Evolutionary conservation across 116 monocot species (phyloP).

Genomic region (Posidonia oceanica): DNA sequence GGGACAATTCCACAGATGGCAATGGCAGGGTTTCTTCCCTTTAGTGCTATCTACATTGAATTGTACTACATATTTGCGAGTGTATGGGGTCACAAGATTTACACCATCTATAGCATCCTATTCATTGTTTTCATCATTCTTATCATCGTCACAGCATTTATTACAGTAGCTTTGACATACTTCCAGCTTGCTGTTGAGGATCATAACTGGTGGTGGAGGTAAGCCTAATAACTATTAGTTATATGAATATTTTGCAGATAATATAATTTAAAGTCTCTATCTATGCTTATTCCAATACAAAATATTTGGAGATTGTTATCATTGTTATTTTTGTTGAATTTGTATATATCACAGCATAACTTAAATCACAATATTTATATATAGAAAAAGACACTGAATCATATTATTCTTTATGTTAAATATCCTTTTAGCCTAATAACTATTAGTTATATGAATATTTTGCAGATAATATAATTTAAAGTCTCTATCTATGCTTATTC

Average conservation of each 20-base stretch:
- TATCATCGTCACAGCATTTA: conserved; percentile 60
- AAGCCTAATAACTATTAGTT: conserved; percentile 1
- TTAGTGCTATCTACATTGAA: conserved; percentile 62
- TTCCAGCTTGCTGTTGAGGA: conserved; percentile 67
- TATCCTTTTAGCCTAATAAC: too few species aligned
- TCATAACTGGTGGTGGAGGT: conserved; percentile 76
- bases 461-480: too few species aligned
- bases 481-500: too few species aligned
- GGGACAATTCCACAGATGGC: conserved; percentile 49
- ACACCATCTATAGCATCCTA: conserved; percentile 62
- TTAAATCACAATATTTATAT: too few species aligned
- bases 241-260: too few species aligned
- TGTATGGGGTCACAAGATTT: conserved; percentile 61
- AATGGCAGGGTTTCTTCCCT: conserved; percentile 64
- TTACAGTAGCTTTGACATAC: conserved; percentile 56
- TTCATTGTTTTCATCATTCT: conserved; percentile 54
- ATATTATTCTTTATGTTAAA: too few species aligned
- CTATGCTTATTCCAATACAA: too few species aligned
- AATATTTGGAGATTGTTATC: too few species aligned
- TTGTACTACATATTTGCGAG: conserved; percentile 70
- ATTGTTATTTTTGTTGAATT: too few species aligned
- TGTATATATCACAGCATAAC: too few species aligned
- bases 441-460: background rate
- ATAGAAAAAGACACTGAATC: too few species aligned
- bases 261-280: too few species aligned